Percentiles rank a stretch among this genome's conserved stretches.
Evolutionary conservation across 2,329 filamentous ascomycete genomes (phyloP).

Genomic region (Xylaria sp.): DNA sequence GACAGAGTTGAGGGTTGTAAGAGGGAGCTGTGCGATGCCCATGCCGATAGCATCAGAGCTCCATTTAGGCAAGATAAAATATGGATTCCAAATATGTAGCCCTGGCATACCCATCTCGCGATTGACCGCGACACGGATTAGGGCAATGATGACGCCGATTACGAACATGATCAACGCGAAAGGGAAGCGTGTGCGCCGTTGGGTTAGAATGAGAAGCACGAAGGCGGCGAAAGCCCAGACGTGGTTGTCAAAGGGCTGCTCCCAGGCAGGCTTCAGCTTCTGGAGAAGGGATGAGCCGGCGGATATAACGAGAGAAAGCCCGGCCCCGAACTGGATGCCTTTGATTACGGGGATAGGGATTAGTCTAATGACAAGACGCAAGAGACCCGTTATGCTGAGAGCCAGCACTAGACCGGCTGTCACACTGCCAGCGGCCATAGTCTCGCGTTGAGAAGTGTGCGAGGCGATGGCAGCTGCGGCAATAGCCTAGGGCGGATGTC

Average conservation of each 20-base stretch:
- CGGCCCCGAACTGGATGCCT: conserved; percentile 93
- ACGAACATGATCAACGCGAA: conserved; percentile 81
- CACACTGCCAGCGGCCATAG: conserved; percentile 84
- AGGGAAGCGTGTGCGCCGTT: conserved; percentile 73
- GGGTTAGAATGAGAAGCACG: conserved; percentile 74
- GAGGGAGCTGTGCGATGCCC: conserved; percentile 87
- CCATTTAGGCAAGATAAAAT: conserved; percentile 58
- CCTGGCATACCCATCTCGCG: conserved; percentile 57
- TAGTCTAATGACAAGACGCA: conserved; percentile 76
- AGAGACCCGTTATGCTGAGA: conserved; percentile 81
- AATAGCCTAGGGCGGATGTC: conserved; percentile 69
- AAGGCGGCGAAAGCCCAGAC: conserved; percentile 82
- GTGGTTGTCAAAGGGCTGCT: conserved; percentile 77
- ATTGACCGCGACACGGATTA: conserved; percentile 53
- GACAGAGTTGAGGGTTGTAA: conserved; percentile 93
- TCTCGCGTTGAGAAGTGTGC: conserved; percentile 73
- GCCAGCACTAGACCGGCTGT: conserved; percentile 79
- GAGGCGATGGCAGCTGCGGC: conserved; percentile 86
- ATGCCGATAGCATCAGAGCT: conserved; percentile 58
- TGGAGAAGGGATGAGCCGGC: conserved; percentile 76
- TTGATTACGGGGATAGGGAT: conserved; percentile 91
- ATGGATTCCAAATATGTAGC: conserved; percentile 71
- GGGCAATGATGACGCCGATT: conserved; percentile 74
- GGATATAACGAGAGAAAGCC: conserved; percentile 82
- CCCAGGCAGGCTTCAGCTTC: conserved; percentile 71